Conservation (phyloP, 1,284 basidiomycete genomes). For the Athelia psychrophila region DNA sequence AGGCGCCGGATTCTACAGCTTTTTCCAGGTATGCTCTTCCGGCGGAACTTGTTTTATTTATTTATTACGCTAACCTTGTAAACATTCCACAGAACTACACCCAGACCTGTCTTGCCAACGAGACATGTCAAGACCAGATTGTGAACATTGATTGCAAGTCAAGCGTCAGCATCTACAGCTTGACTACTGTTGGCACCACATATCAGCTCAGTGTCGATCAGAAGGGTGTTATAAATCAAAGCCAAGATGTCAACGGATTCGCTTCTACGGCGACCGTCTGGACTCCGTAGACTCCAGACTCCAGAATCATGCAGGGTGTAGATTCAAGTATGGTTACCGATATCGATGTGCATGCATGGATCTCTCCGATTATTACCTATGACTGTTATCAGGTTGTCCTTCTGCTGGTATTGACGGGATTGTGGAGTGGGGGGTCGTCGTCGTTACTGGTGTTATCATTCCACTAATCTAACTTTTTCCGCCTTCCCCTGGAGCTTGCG, state of each 20-base stretch:
- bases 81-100: conserved; percentile 45
- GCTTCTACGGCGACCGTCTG: conserved; percentile 60
- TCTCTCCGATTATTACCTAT: too few species aligned
- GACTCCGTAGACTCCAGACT: conserved; percentile 27
- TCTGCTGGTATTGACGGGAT: too few species aligned
- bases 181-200: conserved; percentile 60
- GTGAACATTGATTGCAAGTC: conserved; percentile 56
- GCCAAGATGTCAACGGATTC: conserved; percentile 57
- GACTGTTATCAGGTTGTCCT: too few species aligned
- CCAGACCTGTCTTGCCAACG: conserved; percentile 43
- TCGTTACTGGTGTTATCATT: too few species aligned
- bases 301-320: too few species aligned
- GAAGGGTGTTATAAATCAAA: conserved; percentile 46
- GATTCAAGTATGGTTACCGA: too few species aligned
- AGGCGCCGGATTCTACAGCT: conserved; percentile 62
- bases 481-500: too few species aligned
- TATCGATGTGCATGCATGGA: too few species aligned
- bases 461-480: too few species aligned
- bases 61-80: too few species aligned
- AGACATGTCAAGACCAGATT: conserved; percentile 60
- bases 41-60: too few species aligned
- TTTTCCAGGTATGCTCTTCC: conserved; percentile 51
- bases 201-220: conserved; percentile 56
- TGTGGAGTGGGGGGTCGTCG: too few species aligned
- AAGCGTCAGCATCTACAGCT: conserved; percentile 50